phyloP scores from a whole-genome alignment of 306 rosid genomes.

The Astragalus membranaceus region DNA sequence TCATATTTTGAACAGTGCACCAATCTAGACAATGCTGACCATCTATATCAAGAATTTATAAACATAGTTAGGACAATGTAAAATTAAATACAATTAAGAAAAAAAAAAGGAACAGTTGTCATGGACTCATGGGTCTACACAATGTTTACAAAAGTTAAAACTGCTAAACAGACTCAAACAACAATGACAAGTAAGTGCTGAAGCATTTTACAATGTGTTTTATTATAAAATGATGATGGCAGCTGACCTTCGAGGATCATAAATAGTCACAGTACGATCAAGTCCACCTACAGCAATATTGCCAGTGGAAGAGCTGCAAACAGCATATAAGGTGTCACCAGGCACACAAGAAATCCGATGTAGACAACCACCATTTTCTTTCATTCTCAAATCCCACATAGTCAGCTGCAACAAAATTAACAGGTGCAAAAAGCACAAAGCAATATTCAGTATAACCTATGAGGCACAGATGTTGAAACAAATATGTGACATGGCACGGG shows the following conservation, averaged over 20 bases:
- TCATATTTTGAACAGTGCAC: slow-evolving; percentile 87
- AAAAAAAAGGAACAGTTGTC: background rate
- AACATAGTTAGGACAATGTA: slow-evolving; percentile 8
- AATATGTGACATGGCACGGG: background rate
- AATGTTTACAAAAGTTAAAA: background rate
- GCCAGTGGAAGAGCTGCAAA: slow-evolving; percentile 67
- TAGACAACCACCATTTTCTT: slow-evolving; percentile 85
- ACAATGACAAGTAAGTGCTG: background rate
- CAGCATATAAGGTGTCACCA: slow-evolving; percentile 69
- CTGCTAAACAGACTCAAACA: background rate
- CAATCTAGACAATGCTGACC: slow-evolving; percentile 83
- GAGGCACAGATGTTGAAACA: background rate
- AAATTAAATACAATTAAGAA: background rate
- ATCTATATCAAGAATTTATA: slow-evolving; percentile 42
- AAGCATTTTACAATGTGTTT: slow-evolving; percentile 14
- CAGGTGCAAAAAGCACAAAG: slow-evolving; percentile 10
- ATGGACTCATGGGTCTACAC: background rate
- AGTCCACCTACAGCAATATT: slow-evolving; percentile 80
- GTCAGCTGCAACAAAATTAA: slow-evolving; percentile 47
- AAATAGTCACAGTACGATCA: slow-evolving; percentile 79
- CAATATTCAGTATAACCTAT: slow-evolving; percentile 11
- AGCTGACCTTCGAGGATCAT: slow-evolving; percentile 91
- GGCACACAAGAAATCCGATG: slow-evolving; percentile 66
- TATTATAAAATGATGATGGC: background rate
- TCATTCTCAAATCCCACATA: slow-evolving; percentile 88